These are phyloP conservation scores for Podosphaera aphanis DNA, from an alignment of 2,329 filamentous ascomycete genomes.

Conservation along the genomic window DNA sequence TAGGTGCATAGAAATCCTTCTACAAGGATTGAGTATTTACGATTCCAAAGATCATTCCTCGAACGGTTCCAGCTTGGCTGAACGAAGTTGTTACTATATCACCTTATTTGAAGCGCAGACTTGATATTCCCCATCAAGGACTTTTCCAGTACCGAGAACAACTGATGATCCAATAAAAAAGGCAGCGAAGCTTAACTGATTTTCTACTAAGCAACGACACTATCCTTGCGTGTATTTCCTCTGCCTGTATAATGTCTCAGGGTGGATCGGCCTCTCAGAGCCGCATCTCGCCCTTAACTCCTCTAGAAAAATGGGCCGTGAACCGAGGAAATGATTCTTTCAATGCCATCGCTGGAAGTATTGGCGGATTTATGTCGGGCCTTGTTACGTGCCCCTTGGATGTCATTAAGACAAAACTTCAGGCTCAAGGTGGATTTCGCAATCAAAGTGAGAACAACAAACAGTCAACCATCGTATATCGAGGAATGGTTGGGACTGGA, in stretches of 20 bases:
- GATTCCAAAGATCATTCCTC: not conserved
- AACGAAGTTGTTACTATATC: not conserved
- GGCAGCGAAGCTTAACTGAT: not conserved
- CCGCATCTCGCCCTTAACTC: constrained; percentile 16
- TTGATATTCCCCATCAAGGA: too few relatives aligned
- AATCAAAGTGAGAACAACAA: constrained; percentile 8
- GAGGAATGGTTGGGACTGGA: constrained; percentile 69
- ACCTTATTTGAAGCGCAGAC: not conserved
- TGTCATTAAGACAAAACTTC: constrained; percentile 96
- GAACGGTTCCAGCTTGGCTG: not conserved
- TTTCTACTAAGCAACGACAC: not conserved
- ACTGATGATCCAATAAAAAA: not conserved
- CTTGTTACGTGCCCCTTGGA: constrained; percentile 91
- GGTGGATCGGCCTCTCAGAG: not conserved
- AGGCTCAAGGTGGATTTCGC: constrained; percentile 74
- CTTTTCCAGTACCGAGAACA: too few relatives aligned
- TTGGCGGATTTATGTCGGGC: constrained; percentile 78
- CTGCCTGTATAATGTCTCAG: not conserved
- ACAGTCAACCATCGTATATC: constrained; percentile 37
- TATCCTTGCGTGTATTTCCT: not conserved
- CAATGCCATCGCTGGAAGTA: constrained; percentile 66
- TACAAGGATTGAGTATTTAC: not conserved
- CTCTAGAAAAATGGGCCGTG: constrained; percentile 31
- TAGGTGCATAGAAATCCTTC: not conserved
- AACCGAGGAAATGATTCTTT: constrained; percentile 39